Evolutionary conservation across 1,284 basidiomycete genomes (phyloP).

Genomic region (Wallemia ichthyophaga): DNA sequence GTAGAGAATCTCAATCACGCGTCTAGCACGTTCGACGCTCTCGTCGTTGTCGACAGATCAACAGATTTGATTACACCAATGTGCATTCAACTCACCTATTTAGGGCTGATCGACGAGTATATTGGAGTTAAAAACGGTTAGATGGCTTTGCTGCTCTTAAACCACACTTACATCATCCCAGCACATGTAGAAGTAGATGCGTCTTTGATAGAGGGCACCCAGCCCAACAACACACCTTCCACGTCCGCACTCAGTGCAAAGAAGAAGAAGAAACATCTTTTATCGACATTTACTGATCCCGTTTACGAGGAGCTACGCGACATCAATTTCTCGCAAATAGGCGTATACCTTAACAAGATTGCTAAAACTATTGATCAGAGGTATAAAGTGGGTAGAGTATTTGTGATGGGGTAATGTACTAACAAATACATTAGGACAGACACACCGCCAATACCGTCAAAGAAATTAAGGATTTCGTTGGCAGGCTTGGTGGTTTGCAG

Average conservation of each 20-base stretch:
- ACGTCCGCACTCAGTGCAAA: slow-evolving; percentile 18
- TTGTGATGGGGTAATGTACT: slow-evolving; percentile 2
- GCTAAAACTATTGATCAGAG: slow-evolving; percentile 68
- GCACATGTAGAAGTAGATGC: slow-evolving; percentile 73
- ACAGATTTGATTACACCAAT: slow-evolving; percentile 91
- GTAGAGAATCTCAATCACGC: neutral
- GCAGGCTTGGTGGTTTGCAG: slow-evolving; percentile 68
- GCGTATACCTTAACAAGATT: slow-evolving; percentile 44
- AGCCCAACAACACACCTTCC: slow-evolving; percentile 13
- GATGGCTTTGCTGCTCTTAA: slow-evolving; percentile 1
- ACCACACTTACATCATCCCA: slow-evolving; percentile 13
- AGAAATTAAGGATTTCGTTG: slow-evolving; percentile 81
- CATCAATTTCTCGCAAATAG: slow-evolving; percentile 78
- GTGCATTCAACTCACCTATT: slow-evolving; percentile 84
- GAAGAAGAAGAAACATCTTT: slow-evolving; percentile 59
- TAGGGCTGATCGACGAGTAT: slow-evolving; percentile 84
- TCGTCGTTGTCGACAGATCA: slow-evolving; percentile 66
- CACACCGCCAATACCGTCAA: slow-evolving; percentile 66
- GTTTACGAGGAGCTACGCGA: slow-evolving; percentile 61
- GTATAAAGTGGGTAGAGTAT: slow-evolving; percentile 32
- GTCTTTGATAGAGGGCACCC: slow-evolving; percentile 25
- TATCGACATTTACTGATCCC: slow-evolving; percentile 45
- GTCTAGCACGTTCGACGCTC: slow-evolving; percentile 35
- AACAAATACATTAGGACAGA: slow-evolving; percentile 22
- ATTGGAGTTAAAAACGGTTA: slow-evolving; percentile 63